phyloP scores from a whole-genome alignment of 2,329 filamentous ascomycete genomes.

The Trichoderma citrinoviride region DNA sequence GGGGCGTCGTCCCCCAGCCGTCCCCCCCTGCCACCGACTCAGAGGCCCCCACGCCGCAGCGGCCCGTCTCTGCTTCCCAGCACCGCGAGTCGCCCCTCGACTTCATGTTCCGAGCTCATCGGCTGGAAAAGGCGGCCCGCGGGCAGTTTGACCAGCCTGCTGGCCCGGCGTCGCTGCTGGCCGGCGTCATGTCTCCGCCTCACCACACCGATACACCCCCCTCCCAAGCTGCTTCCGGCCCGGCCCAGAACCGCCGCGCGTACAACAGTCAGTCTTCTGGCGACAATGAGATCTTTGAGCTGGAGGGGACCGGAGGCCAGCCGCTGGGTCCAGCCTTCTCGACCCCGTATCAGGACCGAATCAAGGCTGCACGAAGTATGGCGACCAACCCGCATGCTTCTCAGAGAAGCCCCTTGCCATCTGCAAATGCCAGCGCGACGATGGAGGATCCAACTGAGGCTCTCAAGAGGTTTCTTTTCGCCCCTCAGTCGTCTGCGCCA shows the following conservation, averaged over 20 bases:
- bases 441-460: slow-evolving; percentile 45
- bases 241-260: slow-evolving; percentile 30
- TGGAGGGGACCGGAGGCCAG: slow-evolving; percentile 57
- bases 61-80: slow-evolving; percentile 36
- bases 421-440: slow-evolving; percentile 6
- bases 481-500: slow-evolving; percentile 32
- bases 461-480: slow-evolving; percentile 57
- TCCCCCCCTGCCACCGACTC: slow-evolving; percentile 54
- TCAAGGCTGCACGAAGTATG: slow-evolving; percentile 50
- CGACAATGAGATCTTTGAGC: slow-evolving; percentile 47
- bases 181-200: slow-evolving; percentile 53
- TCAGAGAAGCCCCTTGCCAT: slow-evolving; percentile 22
- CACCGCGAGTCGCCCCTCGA: slow-evolving; percentile 74
- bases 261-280: slow-evolving; percentile 26
- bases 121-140: slow-evolving; percentile 65
- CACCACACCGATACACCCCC: slow-evolving; percentile 34
- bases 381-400: slow-evolving; percentile 28
- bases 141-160: slow-evolving; percentile 54
- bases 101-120: slow-evolving; percentile 84
- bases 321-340: slow-evolving; percentile 66
- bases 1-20: slow-evolving; percentile 39
- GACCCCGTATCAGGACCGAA: slow-evolving; percentile 61
- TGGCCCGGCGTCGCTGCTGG: slow-evolving; percentile 38
- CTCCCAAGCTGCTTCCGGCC: slow-evolving; percentile 27
- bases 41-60: slow-evolving; percentile 47